Base-by-base conservation (phyloP, 2,329 filamentous ascomycete species). In the Colletotrichum salicis region DNA sequence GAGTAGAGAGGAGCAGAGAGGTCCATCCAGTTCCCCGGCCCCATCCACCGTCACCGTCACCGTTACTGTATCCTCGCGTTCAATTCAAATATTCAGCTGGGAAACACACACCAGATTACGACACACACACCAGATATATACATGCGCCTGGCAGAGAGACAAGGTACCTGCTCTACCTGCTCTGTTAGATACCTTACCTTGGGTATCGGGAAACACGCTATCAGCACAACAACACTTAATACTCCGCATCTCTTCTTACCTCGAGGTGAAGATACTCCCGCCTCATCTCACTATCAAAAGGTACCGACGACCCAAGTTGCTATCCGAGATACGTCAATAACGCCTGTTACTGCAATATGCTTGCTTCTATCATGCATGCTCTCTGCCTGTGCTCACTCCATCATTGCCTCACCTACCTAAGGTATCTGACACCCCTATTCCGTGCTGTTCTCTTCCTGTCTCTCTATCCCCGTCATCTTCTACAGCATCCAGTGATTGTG, bases 31-130 rank as follows among this genome's bases (percentile, higher is more conserved):
- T 35, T 48, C 52, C 52, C 52, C 60, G 33, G 22, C 60, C 41
- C 37, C 48, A 62, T 29, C 54, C 41, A 48, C 64, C 54, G 58
- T 68, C 41, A 48, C 64, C 54, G 58, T 68, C 64, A 57, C 52
- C 37, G 58, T 68, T 58, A 45, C 52, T 57, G 31, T 48, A 48
- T 48, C 41, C 27, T 55, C 22, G 51, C 22, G 10, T 55, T 64
- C 64, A 57, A 37, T 58, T 37, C 52, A 37, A 37, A 48, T 29
- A 45, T 62, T 68, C 68, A 71, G 68, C 68, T 63, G 58, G 57
- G 33, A 45, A 68, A 64, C 22, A 31, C 51, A 56, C 61, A 41
- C 33, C 61, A 64, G 13, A 22, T 48, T n/a, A 52, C 45, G 51
- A 15, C 45, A 48, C 55, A 60, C 67, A 60, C 67, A 58, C 48